Conservation (phyloP, 2,329 filamentous ascomycete species). For the Neophaeococcomyces mojaviensis region DNA sequence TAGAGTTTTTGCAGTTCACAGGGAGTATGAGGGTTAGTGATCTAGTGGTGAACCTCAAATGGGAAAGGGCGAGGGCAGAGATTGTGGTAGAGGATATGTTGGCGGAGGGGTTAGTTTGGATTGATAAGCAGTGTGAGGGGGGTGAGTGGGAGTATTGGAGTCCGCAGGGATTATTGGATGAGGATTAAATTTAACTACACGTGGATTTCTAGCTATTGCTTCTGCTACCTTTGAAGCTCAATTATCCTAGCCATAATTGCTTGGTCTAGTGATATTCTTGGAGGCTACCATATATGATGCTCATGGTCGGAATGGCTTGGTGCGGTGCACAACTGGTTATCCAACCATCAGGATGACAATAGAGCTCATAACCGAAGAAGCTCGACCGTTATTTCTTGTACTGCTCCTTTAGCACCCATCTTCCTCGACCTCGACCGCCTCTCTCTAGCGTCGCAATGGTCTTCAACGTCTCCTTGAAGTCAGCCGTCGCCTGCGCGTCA, state of each 20-base stretch:
- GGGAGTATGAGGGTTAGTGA: slow-evolving; percentile 87
- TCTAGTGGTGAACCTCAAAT: slow-evolving; percentile 76
- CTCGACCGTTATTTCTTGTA: slow-evolving; percentile 28
- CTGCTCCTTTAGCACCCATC: slow-evolving; percentile 55
- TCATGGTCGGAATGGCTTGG: too few species aligned
- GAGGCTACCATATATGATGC: too few species aligned
- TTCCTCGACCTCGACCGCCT: slow-evolving; percentile 43
- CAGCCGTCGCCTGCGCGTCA: slow-evolving; percentile 58
- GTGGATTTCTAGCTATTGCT: background rate
- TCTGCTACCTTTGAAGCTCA: background rate
- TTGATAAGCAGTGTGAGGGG: slow-evolving; percentile 64
- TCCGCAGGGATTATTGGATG: slow-evolving; percentile 38
- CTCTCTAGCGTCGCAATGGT: slow-evolving; percentile 65
- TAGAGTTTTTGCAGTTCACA: slow-evolving; percentile 83
- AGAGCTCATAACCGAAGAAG: background rate
- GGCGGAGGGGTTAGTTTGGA: slow-evolving; percentile 84
- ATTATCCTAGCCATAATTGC: background rate
- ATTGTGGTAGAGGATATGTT: slow-evolving; percentile 88
- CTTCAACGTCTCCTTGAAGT: slow-evolving; percentile 76
- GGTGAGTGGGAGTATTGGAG: slow-evolving; percentile 89
- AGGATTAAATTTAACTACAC: slow-evolving; percentile 26
- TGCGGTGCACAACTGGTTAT: too few species aligned
- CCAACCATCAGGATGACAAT: too few species aligned
- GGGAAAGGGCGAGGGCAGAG: slow-evolving; percentile 75
- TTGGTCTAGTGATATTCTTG: background rate